Evolutionary conservation across 768 basidiomycete genomes (phyloP).

Genomic region (Boletus vermiculosoides): DNA sequence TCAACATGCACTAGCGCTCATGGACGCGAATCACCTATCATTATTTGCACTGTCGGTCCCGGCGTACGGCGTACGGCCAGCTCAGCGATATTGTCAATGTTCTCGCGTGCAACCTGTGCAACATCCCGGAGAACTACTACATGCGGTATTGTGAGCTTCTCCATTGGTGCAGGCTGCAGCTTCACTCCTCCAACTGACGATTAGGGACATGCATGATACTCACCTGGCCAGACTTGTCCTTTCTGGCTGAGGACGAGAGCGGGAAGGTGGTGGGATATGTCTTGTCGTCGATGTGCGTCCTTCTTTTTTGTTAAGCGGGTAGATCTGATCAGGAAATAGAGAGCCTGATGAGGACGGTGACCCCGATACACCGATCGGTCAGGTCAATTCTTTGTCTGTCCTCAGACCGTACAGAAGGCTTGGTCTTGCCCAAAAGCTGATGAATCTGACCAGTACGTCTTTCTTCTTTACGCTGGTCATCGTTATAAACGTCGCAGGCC

Average conservation of each 20-base stretch:
- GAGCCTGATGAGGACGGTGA: constrained; percentile 21
- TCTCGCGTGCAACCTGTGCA: constrained; percentile 50
- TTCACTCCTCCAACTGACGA: constrained; percentile 2
- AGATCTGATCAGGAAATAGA: constrained; percentile 15
- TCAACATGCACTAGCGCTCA: not conserved
- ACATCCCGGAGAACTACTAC: constrained; percentile 52
- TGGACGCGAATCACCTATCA: not conserved
- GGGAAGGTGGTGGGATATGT: constrained; percentile 57
- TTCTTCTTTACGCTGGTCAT: not conserved
- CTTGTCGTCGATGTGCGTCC: constrained; percentile 50
- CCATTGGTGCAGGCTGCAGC: not conserved
- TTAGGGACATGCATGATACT: constrained; percentile 47
- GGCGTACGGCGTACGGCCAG: constrained; percentile 25
- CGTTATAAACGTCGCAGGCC: not conserved
- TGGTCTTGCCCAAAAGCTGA: constrained; percentile 28
- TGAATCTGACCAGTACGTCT: constrained; percentile 27
- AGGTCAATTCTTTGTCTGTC: constrained; percentile 31
- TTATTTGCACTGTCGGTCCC: not conserved
- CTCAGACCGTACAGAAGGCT: constrained; percentile 30
- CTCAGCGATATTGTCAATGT: constrained; percentile 48
- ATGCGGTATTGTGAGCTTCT: constrained; percentile 31
- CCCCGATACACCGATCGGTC: constrained; percentile 16
- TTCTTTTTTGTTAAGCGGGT: not conserved
- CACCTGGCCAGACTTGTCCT: constrained; percentile 54
- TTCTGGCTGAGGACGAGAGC: constrained; percentile 48